Percentiles rank a stretch among this genome's conserved stretches.
phyloP scores from a whole-genome alignment of 768 basidiomycete genomes.

The Boletus reticulatus region DNA sequence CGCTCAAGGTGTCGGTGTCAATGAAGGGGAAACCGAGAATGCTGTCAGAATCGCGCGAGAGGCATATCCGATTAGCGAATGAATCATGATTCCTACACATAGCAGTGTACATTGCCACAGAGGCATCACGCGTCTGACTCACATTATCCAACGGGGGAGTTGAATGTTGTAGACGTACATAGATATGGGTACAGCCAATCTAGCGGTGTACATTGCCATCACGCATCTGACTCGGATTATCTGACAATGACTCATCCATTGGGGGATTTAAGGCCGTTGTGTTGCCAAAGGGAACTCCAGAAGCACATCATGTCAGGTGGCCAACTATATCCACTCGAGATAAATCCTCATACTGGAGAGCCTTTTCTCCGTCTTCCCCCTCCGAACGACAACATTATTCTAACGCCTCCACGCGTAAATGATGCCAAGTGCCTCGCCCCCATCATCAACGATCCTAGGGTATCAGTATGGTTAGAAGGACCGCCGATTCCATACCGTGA shows the following conservation, averaged over 20 bases:
- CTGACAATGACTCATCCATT: background rate
- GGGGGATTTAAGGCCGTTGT: background rate
- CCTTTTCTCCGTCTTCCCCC: conserved; percentile 52
- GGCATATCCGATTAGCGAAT: conserved; percentile 30
- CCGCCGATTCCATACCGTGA: conserved; percentile 55
- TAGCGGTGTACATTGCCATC: background rate
- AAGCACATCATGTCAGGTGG: conserved; percentile 12
- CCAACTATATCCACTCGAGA: conserved; percentile 39
- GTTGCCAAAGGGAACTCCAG: background rate
- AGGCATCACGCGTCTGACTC: no score
- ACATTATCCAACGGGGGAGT: no score
- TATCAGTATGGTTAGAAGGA: conserved; percentile 43
- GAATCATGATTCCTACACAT: background rate
- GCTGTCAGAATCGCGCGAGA: conserved; percentile 59
- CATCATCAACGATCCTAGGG: conserved; percentile 47
- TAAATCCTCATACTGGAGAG: conserved; percentile 44
- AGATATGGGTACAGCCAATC: background rate
- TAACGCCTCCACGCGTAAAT: conserved; percentile 53
- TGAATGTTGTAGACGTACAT: background rate
- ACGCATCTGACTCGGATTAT: background rate
- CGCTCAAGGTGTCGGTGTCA: conserved; percentile 83
- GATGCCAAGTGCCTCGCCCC: conserved; percentile 40
- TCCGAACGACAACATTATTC: conserved; percentile 52
- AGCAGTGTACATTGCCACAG: no score
- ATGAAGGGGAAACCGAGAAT: conserved; percentile 60